A percentile compares a stretch with the other conserved stretches of the same genome.
Evolutionary conservation across 2,329 filamentous ascomycete species (phyloP).

Genomic region (Aspergillus aculeatus): DNA sequence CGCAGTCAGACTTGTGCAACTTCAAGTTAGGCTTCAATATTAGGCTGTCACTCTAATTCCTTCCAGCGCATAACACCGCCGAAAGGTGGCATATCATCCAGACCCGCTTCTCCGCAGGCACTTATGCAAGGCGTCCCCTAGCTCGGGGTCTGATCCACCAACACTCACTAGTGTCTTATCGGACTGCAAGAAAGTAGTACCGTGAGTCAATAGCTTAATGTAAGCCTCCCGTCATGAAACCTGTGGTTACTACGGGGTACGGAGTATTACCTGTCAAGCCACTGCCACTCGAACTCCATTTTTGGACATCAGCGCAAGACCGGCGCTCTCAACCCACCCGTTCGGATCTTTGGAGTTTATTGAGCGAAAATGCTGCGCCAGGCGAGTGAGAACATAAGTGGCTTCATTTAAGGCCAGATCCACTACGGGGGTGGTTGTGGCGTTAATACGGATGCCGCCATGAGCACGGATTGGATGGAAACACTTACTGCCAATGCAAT

Average conservation of each 20-base stretch:
- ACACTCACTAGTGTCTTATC: neutral
- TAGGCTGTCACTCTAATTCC: neutral
- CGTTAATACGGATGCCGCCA: neutral
- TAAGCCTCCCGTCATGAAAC: neutral
- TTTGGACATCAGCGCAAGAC: neutral
- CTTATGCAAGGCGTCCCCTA: neutral
- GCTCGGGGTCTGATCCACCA: neutral
- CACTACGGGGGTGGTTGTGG: neutral
- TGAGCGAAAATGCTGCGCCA: neutral
- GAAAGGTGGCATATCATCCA: neutral
- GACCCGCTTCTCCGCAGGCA: neutral
- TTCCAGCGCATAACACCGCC: neutral
- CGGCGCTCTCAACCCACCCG: neutral
- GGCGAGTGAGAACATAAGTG: neutral
- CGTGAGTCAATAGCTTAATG: neutral
- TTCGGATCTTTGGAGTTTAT: neutral
- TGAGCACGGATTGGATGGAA: neutral
- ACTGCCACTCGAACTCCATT: neutral
- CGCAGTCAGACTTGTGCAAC: neutral
- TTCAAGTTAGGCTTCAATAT: neutral
- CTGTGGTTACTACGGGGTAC: too few species aligned
- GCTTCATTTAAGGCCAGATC: neutral
- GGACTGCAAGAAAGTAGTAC: neutral
- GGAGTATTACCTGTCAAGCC: neutral
- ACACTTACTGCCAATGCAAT: conserved; percentile 1